These are phyloP conservation scores for Colletotrichum orbiculare DNA, from an alignment of 2,329 filamentous ascomycete genomes.

Conservation along the genomic window DNA sequence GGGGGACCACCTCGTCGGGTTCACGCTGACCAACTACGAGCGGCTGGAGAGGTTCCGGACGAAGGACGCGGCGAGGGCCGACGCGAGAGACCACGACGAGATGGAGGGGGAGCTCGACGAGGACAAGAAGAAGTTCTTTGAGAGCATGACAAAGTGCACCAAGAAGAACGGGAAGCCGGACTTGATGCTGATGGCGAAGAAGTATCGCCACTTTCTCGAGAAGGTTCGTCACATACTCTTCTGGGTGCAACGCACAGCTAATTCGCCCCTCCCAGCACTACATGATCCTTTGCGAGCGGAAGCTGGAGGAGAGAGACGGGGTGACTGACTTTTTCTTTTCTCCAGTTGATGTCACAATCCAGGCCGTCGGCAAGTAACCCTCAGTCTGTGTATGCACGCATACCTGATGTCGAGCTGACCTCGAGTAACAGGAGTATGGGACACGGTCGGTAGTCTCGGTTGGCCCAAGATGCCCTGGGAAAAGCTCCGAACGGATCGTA, in stretches of 20 bases:
- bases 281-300: constrained; percentile 23
- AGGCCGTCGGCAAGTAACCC: constrained; percentile 15
- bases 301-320: constrained; percentile 2
- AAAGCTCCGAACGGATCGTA: constrained; percentile 17
- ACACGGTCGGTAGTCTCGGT: constrained; percentile 60
- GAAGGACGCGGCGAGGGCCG: neutral
- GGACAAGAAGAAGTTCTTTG: constrained; percentile 16
- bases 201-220: constrained; percentile 20
- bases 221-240: neutral
- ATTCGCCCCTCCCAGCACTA: constrained; percentile 4
- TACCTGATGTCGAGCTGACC: neutral
- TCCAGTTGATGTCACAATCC: constrained; percentile 9
- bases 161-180: neutral
- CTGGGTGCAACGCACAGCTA: neutral
- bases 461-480: constrained; percentile 36
- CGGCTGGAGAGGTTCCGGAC: constrained; percentile 2
- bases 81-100: neutral
- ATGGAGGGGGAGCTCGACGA: constrained; percentile 8
- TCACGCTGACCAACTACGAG: constrained; percentile 16
- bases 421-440: constrained; percentile 55
- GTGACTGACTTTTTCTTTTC: neutral
- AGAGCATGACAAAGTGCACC: neutral
- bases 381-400: no score
- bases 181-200: constrained; percentile 11
- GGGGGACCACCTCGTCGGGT: constrained; percentile 24